Conservation (phyloP, 1,284 basidiomycete genomes). For the Heterobasidion irregulare region DNA sequence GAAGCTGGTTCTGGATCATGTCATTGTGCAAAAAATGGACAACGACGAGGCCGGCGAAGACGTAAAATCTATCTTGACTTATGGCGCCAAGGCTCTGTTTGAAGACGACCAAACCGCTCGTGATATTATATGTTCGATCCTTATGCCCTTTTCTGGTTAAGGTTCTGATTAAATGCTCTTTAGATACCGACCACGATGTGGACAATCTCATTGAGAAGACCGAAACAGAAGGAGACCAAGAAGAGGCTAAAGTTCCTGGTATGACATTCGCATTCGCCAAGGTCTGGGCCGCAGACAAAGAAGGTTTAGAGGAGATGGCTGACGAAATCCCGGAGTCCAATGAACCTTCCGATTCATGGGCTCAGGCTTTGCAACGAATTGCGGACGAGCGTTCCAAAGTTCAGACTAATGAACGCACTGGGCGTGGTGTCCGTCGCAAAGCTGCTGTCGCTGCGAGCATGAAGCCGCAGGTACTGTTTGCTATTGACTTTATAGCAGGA, state of each 20-base stretch:
- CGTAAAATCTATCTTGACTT: constrained; percentile 74
- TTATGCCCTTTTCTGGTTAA: background rate
- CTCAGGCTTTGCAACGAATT: constrained; percentile 58
- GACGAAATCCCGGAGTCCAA: constrained; percentile 32
- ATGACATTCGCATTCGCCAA: constrained; percentile 78
- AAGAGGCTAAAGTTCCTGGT: constrained; percentile 32
- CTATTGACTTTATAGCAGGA: background rate
- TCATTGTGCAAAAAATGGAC: constrained; percentile 92
- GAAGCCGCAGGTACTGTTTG: constrained; percentile 38
- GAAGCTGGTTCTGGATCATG: constrained; percentile 85
- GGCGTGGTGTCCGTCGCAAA: constrained; percentile 63
- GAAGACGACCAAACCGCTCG: constrained; percentile 43
- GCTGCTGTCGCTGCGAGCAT: constrained; percentile 39
- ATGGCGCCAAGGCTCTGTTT: constrained; percentile 76
- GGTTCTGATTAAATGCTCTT: no score
- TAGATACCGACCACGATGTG: constrained; percentile 74
- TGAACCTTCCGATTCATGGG: constrained; percentile 71
- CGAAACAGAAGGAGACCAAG: constrained; percentile 62
- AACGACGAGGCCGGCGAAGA: constrained; percentile 70
- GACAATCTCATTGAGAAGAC: constrained; percentile 80
- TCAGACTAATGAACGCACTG: constrained; percentile 43
- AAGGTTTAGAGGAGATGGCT: constrained; percentile 55
- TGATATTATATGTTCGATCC: constrained; percentile 64
- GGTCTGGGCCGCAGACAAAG: constrained; percentile 78
- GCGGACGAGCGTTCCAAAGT: constrained; percentile 41